These are phyloP conservation scores for Rhizophora apiculata DNA, from an alignment of 345 rosid species.

Conservation along the genomic window DNA sequence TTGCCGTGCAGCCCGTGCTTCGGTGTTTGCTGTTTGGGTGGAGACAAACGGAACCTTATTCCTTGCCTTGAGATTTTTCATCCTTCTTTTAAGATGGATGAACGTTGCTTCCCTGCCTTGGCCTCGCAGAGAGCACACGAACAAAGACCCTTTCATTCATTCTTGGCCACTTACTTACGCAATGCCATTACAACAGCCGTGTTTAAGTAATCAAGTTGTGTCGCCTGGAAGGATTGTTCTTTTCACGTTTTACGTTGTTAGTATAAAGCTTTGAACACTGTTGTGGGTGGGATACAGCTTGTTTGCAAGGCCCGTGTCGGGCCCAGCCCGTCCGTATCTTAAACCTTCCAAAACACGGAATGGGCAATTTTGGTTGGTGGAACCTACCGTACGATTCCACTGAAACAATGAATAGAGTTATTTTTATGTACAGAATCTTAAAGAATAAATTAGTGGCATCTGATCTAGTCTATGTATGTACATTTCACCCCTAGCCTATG, in stretches of 20 bases:
- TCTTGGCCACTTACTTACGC: too few species aligned
- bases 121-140: not conserved
- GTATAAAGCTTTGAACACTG: too few species aligned
- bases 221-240: too few species aligned
- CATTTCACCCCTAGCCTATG: conserved; percentile 13
- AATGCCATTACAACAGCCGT: too few species aligned
- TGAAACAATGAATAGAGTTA: conserved; percentile 3
- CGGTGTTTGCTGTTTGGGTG: not conserved
- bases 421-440: conserved; percentile 37
- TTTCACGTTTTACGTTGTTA: too few species aligned
- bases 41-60: conserved; percentile 4
- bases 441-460: conserved; percentile 33
- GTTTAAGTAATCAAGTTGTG: too few species aligned
- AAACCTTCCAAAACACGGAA: not conserved
- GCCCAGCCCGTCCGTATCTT: too few species aligned
- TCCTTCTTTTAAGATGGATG: not conserved
- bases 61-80: not conserved
- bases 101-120: not conserved
- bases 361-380: not conserved
- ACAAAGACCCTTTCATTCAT: too few species aligned
- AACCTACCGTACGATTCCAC: not conserved
- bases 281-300: too few species aligned
- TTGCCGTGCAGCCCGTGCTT: not conserved
- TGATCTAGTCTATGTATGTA: conserved; percentile 4
- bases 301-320: too few species aligned